These are phyloP conservation scores for Polyporus arcularius DNA, from an alignment of 768 basidiomycete genomes.

Conservation along the genomic window DNA sequence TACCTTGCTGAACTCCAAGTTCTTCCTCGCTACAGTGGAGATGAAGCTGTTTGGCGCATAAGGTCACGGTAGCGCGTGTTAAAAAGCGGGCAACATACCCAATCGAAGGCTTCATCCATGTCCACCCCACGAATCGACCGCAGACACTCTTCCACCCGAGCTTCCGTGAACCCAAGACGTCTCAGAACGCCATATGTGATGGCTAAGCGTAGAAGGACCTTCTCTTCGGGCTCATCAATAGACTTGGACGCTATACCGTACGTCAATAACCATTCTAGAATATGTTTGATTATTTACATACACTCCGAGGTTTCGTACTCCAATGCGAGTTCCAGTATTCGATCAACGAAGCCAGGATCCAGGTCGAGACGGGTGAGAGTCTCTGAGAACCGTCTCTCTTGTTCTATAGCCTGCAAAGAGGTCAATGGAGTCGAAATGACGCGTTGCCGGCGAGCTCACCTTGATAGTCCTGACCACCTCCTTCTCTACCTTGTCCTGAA, in stretches of 20 bases:
- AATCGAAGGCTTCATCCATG: conserved; percentile 88
- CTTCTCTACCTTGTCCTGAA: conserved; percentile 87
- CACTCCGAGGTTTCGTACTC: conserved; percentile 36
- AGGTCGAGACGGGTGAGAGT: conserved; percentile 64
- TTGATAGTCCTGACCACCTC: conserved; percentile 74
- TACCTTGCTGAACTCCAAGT: conserved; percentile 43
- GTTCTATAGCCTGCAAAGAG: conserved; percentile 65
- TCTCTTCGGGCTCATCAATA: conserved; percentile 68
- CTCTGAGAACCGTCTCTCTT: conserved; percentile 73
- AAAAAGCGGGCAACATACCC: conserved; percentile 54
- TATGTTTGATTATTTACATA: conserved; percentile 19
- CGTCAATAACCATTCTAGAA: background rate
- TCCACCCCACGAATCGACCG: conserved; percentile 62
- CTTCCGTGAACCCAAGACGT: conserved; percentile 74
- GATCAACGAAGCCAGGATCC: conserved; percentile 56
- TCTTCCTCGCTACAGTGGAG: conserved; percentile 65
- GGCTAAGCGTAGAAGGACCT: conserved; percentile 66
- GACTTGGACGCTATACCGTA: conserved; percentile 34
- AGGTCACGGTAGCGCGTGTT: background rate
- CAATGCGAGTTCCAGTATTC: conserved; percentile 55
- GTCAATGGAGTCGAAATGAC: background rate
- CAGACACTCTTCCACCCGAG: conserved; percentile 72
- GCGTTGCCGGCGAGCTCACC: conserved; percentile 41
- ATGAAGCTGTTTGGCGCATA: conserved; percentile 52
- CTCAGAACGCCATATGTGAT: conserved; percentile 81